phyloP scores from a whole-genome alignment of 2,329 filamentous ascomycete species.

The Pseudocercospora fuligena region DNA sequence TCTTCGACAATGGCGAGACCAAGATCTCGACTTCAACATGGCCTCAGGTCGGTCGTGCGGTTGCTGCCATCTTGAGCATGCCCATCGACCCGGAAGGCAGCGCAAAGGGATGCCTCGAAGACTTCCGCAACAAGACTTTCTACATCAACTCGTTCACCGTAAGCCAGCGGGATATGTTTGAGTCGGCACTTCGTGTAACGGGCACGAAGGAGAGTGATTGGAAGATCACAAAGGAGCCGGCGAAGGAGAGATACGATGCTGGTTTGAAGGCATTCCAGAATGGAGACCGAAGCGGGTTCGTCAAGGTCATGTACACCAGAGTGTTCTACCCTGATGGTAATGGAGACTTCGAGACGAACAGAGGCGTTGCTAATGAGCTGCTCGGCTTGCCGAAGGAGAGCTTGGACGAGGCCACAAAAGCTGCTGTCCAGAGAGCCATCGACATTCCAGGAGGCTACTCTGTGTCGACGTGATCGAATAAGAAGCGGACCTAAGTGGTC shows the following conservation, averaged over 20 bases:
- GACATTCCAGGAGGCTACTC: neutral
- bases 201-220: constrained; percentile 65
- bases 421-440: constrained; percentile 19
- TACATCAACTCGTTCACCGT: constrained; percentile 63
- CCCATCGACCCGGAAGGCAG: constrained; percentile 26
- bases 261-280: constrained; percentile 52
- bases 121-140: constrained; percentile 56
- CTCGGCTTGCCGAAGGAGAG: constrained; percentile 64
- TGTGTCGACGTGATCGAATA: neutral
- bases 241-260: constrained; percentile 54
- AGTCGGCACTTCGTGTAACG: constrained; percentile 63
- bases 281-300: constrained; percentile 43
- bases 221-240: constrained; percentile 57
- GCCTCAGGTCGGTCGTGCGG: constrained; percentile 59
- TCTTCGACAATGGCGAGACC: constrained; percentile 61
- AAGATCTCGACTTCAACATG: constrained; percentile 65
- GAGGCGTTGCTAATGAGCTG: constrained; percentile 54
- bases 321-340: constrained; percentile 52
- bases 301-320: constrained; percentile 52
- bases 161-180: constrained; percentile 69
- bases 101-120: constrained; percentile 17
- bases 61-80: constrained; percentile 51
- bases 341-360: constrained; percentile 45
- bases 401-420: constrained; percentile 58
- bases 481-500: neutral